Percentiles rank a stretch among this genome's conserved stretches.
phyloP scores from a whole-genome alignment of 306 rosid species.

The Cucurbita argyrosperma region DNA sequence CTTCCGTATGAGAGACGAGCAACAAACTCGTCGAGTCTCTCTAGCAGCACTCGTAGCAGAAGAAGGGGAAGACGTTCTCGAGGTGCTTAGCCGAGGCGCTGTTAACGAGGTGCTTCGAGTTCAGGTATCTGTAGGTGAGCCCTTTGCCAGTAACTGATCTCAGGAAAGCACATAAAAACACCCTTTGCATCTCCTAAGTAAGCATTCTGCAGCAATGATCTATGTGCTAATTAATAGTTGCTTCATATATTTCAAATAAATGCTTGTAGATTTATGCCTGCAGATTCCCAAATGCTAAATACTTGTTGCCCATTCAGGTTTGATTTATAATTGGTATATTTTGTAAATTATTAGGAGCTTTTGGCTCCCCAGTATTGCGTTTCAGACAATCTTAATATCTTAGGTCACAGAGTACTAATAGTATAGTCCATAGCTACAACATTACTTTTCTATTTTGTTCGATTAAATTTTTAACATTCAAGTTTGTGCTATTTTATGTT shows the following conservation, averaged over 20 bases:
- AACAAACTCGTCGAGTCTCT: slow-evolving; percentile 30
- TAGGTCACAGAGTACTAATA: too few relatives aligned
- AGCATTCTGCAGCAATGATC: not conserved
- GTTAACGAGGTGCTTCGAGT: slow-evolving; percentile 63
- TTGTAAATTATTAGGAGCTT: not conserved
- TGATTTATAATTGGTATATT: not conserved
- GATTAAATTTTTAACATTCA: too few relatives aligned
- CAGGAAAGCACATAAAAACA: slow-evolving; percentile 1
- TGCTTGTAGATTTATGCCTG: not conserved
- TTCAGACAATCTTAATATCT: not conserved
- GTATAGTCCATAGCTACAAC: too few relatives aligned
- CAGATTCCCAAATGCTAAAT: not conserved
- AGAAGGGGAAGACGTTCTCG: slow-evolving; percentile 35
- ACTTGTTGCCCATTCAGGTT: not conserved
- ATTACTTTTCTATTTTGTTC: too few relatives aligned
- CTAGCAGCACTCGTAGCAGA: slow-evolving; percentile 27
- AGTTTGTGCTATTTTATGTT: too few relatives aligned
- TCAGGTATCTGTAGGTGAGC: slow-evolving; percentile 38
- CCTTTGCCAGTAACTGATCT: slow-evolving; percentile 15
- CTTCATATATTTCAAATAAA: not conserved
- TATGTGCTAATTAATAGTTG: not conserved
- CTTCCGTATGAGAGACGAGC: slow-evolving; percentile 61
- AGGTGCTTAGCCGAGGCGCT: slow-evolving; percentile 69
- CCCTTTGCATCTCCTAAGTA: not conserved
- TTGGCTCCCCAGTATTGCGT: not conserved